Conservation (phyloP, 2,329 filamentous ascomycete genomes). For the Trichocomaceae sp. region DNA sequence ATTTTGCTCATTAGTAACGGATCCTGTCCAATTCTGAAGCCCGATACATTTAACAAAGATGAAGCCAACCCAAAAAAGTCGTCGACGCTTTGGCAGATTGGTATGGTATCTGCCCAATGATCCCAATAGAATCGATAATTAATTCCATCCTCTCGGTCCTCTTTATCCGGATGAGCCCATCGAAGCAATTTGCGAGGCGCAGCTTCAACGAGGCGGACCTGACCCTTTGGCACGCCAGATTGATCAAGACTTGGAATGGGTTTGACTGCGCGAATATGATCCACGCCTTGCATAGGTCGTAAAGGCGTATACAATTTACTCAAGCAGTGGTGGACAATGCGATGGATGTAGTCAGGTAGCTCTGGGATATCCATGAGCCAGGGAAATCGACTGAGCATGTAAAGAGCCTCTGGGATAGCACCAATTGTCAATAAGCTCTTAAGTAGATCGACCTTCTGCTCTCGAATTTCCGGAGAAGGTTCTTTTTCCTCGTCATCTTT, state of each 20-base stretch:
- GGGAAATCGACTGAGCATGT: constrained; percentile 83
- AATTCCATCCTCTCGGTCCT: constrained; percentile 65
- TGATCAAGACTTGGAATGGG: constrained; percentile 56
- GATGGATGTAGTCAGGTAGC: constrained; percentile 72
- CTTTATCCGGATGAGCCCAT: constrained; percentile 77
- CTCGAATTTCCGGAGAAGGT: constrained; percentile 63
- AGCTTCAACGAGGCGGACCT: constrained; percentile 55
- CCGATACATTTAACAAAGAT: constrained; percentile 76
- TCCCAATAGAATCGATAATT: constrained; percentile 95
- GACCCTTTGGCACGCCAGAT: constrained; percentile 61
- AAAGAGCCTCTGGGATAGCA: constrained; percentile 85
- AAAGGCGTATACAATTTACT: constrained; percentile 61
- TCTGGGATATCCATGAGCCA: constrained; percentile 85
- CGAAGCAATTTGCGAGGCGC: constrained; percentile 62
- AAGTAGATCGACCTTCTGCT: constrained; percentile 82
- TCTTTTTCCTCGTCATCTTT: constrained; percentile 41
- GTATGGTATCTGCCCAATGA: constrained; percentile 91
- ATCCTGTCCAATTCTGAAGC: constrained; percentile 84
- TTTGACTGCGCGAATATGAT: constrained; percentile 43
- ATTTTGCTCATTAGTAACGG: constrained; percentile 70
- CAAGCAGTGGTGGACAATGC: constrained; percentile 75
- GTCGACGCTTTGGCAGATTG: constrained; percentile 81
- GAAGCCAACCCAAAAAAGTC: constrained; percentile 83
- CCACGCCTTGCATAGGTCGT: constrained; percentile 40
- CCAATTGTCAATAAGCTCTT: constrained; percentile 84